Conservation (phyloP, 305 asterid genomes). For the Solanum hybrid region DNA sequence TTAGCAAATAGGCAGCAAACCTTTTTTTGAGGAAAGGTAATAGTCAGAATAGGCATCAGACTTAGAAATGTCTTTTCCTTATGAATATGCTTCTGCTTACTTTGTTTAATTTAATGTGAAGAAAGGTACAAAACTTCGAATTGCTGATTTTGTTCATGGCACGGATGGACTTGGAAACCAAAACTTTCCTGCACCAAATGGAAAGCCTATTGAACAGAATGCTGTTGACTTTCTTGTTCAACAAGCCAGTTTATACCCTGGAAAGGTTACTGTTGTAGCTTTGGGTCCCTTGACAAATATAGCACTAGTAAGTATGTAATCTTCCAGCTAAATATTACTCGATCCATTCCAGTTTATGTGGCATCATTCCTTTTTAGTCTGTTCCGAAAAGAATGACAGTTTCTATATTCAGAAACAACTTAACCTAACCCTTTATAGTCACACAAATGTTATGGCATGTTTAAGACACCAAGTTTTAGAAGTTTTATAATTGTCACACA, state of each 20-base stretch:
- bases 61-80: not conserved
- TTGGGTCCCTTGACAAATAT: slow-evolving; percentile 91
- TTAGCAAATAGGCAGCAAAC: not conserved
- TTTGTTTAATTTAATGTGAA: slow-evolving; percentile 23
- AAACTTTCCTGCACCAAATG: slow-evolving; percentile 86
- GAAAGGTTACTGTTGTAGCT: slow-evolving; percentile 86
- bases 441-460: not conserved
- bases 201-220: slow-evolving; percentile 63
- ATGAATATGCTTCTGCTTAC: not conserved
- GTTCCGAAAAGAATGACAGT: not conserved
- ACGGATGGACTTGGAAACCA: slow-evolving; percentile 98
- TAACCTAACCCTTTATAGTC: not conserved
- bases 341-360: not conserved
- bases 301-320: slow-evolving; percentile 46
- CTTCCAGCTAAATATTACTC: not conserved
- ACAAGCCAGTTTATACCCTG: slow-evolving; percentile 67
- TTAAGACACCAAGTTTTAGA: not conserved
- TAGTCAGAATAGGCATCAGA: not conserved
- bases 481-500: not conserved
- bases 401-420: not conserved
- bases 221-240: slow-evolving; percentile 66
- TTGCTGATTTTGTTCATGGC: slow-evolving; percentile 96
- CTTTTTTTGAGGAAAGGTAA: not conserved
- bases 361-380: not conserved
- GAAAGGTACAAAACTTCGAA: slow-evolving; percentile 93